These are phyloP conservation scores for Rhazya stricta DNA, from an alignment of 257 asterid species.

Conservation along the genomic window DNA sequence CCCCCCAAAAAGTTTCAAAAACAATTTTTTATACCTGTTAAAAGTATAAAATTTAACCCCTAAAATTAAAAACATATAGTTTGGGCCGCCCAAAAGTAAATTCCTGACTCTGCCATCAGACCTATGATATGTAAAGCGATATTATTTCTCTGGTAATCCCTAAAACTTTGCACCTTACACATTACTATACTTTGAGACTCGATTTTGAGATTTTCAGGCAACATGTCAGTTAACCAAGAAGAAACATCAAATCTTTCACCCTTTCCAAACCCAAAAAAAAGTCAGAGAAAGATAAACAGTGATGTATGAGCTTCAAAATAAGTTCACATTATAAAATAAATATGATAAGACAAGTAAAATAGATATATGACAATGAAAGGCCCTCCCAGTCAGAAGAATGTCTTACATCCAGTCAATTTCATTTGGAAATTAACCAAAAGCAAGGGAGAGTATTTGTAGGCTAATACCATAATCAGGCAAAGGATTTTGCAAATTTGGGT, in stretches of 20 bases:
- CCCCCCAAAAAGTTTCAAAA: no score
- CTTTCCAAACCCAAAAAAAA: not conserved
- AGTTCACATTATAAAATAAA: not conserved
- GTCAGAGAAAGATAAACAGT: not conserved
- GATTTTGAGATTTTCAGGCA: not conserved
- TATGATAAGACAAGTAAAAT: not conserved
- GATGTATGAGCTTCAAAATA: not conserved
- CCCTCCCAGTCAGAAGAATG: not conserved
- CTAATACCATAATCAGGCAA: slow-evolving; percentile 71
- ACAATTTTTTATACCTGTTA: no score
- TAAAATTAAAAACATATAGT: no score
- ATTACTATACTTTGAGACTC: not conserved
- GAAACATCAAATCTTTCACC: not conserved
- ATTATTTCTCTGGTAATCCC: not conserved
- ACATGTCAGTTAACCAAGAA: not conserved
- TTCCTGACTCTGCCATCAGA: no score
- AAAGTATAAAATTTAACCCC: no score
- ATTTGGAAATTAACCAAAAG: not conserved
- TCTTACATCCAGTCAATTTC: not conserved
- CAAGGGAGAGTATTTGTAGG: not conserved
- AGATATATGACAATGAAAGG: not conserved
- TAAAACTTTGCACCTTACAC: not conserved
- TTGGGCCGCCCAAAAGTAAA: no score
- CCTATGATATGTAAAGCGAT: not conserved
- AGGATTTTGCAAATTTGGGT: slow-evolving; percentile 43